Base-by-base conservation (phyloP, 805 yeast species). In the Metschnikowia dekortorum region DNA sequence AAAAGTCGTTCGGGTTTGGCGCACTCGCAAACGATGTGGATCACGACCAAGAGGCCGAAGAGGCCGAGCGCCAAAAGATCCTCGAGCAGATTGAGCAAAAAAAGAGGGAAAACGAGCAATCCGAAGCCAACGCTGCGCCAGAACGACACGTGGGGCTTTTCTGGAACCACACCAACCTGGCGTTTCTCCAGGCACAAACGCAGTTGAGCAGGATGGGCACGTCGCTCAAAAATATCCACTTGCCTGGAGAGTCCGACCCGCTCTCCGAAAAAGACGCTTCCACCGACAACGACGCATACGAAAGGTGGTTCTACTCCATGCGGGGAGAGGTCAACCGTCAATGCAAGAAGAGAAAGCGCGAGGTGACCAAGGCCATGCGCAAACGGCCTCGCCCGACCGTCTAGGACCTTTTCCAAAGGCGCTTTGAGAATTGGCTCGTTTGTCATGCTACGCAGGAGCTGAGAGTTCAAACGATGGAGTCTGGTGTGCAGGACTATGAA, bases 151-250 rank as follows among this genome's bases (percentile, higher is more conserved):
- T 55, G 41, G 83, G 89, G 7, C 70, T 90, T 34, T 91, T 92
- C 66, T 92, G 95, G 78, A 71, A 85, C 1, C 97, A 92, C 64
- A 70, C 75, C 10, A 86, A 86, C 16, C 91, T 97, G 0, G 97
- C 97, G 0, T 92, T 89, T 68, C 71, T 92, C 55, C 81, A 80
- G 46, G 84, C 97, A 0, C 98, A 91, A 68, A 76, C 96, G 0
- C 96, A 87, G 64, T 65, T 89, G 44, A 80, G 79, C 51, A 85
- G 82, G 59, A 57, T 86, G 34, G 73, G 78, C 7, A 60, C 64
- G n/a, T 52, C 52, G 2, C 60, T 57, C 13, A 68, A 64, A 35
- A 69, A 63, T 8, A 52, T 67, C 16, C 58, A 53, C 31, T 62
- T 73, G 41, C 77, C 77, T 1, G 76, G 75, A 3, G 74, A 69